Evolutionary conservation across 768 basidiomycete genomes (phyloP), one percentile per base, ranked within the genome.

Genomic region (Xanthoconium stramineum): DNA sequence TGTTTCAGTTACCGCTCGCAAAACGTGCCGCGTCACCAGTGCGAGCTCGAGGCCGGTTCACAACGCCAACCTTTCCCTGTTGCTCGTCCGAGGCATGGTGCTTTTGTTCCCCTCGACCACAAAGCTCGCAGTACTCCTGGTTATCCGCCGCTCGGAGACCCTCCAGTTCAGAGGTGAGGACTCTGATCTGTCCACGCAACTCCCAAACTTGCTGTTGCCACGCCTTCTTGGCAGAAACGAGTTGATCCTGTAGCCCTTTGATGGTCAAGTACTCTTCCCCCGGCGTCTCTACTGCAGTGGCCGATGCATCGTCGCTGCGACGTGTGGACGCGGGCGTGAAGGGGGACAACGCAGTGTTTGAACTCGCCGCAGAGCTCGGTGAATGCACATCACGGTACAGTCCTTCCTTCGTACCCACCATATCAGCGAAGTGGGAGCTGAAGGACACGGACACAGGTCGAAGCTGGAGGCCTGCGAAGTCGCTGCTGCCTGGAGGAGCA

Each of bases 181-280:
- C 85, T 47, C 81, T 80, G 44, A 92, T 80, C 66, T 88, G 86
- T 13, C 81, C 80, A 65, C 88, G 88, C 49, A 92, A 73, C 64
- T 91, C 89, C 84, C 80, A 83, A 49, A 90, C 79, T 56, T 88
- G 84, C 55, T 76, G 80, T 63, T 89, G 86, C 85, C 86, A 90
- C 20, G 80, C 80, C 60, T 79, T 78, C 52, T 85, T 83, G 28
- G 83, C 72, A 10, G 75, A 74, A 37, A 72, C 64, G 37, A 90
- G 74, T 66, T 89, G 83, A 33, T 88, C 82, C 63, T 84, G 87
- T 36, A 89, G 69, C 19, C 76, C 72, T 56, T 77, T 76, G 38
- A 88, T 75, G 32, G 80, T 69, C 24, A 75, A 61, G 44, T 76
- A 67, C 36, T 80, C 80, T 52, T 81, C 78, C 38, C 76, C 77